These are phyloP conservation scores for Neospermospora avenae DNA, from an alignment of 2,329 filamentous ascomycete genomes.

Conservation along the genomic window DNA sequence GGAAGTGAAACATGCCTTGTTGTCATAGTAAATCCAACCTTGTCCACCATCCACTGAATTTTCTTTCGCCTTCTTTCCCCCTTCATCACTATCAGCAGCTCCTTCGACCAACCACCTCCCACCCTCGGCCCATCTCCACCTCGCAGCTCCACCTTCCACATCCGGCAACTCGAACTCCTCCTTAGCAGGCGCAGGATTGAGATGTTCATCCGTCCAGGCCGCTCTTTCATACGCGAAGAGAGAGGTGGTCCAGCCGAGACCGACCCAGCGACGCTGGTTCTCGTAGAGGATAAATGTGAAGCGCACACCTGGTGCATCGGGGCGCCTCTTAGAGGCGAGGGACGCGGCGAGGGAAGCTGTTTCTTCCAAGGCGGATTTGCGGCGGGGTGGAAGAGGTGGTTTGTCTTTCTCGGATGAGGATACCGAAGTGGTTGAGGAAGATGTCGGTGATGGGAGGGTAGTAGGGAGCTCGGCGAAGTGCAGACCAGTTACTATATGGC, in stretches of 20 bases:
- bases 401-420: conserved; percentile 22
- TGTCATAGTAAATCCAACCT: conserved; percentile 98
- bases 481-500: conserved; percentile 75
- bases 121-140: conserved; percentile 80
- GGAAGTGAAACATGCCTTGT: conserved; percentile 66
- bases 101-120: conserved; percentile 87
- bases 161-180: conserved; percentile 69
- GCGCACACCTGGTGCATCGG: conserved; percentile 74
- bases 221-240: conserved; percentile 87
- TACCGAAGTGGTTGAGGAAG: conserved; percentile 3
- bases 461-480: conserved; percentile 54
- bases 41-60: conserved; percentile 46
- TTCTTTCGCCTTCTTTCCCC: conserved; percentile 39
- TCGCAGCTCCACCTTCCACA: conserved; percentile 58
- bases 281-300: conserved; percentile 98
- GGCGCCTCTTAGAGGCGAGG: conserved; percentile 35
- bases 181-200: conserved; percentile 73
- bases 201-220: conserved; percentile 94
- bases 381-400: conserved; percentile 33
- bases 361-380: conserved; percentile 22
- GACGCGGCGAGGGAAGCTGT: conserved; percentile 36
- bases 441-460: conserved; percentile 27
- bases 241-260: conserved; percentile 89
- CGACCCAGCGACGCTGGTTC: conserved; percentile 93
- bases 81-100: conserved; percentile 51